Conservation (phyloP, 441 rosid genomes). For the Eruca vesicaria region DNA sequence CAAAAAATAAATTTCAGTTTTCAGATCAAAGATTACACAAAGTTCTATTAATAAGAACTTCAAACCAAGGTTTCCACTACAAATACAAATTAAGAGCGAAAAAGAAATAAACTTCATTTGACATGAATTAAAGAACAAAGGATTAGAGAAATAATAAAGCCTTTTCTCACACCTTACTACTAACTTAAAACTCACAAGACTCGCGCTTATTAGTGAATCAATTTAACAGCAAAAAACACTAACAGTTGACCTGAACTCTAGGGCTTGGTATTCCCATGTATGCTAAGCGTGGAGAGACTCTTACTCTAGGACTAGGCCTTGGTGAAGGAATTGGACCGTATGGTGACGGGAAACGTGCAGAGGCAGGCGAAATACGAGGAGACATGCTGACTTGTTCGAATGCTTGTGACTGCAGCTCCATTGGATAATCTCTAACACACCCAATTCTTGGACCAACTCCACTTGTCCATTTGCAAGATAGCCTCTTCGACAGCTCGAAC, state of each 20-base stretch:
- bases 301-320: slow-evolving; percentile 66
- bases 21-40: neutral
- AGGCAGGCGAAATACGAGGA: slow-evolving; percentile 42
- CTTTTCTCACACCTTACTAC: slow-evolving; percentile 6
- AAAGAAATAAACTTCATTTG: neutral
- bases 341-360: slow-evolving; percentile 14
- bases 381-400: slow-evolving; percentile 73
- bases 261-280: slow-evolving; percentile 84
- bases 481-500: slow-evolving; percentile 43
- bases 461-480: slow-evolving; percentile 82
- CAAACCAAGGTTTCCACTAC: neutral
- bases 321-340: slow-evolving; percentile 74
- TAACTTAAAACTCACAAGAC: slow-evolving; percentile 3
- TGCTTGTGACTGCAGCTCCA: slow-evolving; percentile 58
- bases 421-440: slow-evolving; percentile 82
- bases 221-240: slow-evolving; percentile 3
- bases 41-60: neutral
- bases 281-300: slow-evolving; percentile 68
- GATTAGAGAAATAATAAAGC: neutral
- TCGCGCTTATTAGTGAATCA: neutral
- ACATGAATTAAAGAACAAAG: slow-evolving; percentile 28
- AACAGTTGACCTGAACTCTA: slow-evolving; percentile 38
- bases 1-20: neutral
- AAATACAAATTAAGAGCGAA: neutral
- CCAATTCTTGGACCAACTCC: slow-evolving; percentile 84